phyloP scores from a whole-genome alignment of 139 green algal species.

The Trebouxia sp. region DNA sequence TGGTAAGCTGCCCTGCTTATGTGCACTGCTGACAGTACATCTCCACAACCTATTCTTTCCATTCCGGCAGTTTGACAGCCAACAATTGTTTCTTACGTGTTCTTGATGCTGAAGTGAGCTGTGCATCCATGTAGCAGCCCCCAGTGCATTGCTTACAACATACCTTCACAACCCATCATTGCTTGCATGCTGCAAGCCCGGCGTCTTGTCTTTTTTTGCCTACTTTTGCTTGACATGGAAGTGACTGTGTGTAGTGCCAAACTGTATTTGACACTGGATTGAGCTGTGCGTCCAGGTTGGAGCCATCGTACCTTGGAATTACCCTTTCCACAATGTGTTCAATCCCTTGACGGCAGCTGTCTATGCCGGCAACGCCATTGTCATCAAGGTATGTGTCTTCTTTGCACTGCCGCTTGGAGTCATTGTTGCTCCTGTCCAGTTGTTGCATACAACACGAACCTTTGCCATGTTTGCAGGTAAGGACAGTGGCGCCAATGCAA shows the following conservation, averaged over 20 bases:
- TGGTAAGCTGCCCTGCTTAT: conserved; percentile 48
- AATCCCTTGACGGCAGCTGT: conserved; percentile 93
- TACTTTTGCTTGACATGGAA: too few species aligned
- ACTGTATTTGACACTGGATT: background rate
- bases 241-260: background rate
- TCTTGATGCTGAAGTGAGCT: too few species aligned
- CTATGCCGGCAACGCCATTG: conserved; percentile 93
- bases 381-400: conserved; percentile 84
- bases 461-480: too few species aligned
- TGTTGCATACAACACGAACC: too few species aligned
- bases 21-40: background rate
- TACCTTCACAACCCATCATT: too few species aligned
- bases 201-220: too few species aligned
- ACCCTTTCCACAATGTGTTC: conserved; percentile 99
- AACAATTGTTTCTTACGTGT: too few species aligned
- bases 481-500: too few species aligned
- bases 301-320: conserved; percentile 99
- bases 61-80: background rate
- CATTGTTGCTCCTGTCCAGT: too few species aligned
- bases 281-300: conserved; percentile 80
- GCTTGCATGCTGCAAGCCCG: too few species aligned
- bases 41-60: background rate
- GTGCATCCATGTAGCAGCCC: too few species aligned
- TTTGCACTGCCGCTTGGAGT: background rate
- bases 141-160: too few species aligned